Evolutionary conservation across 345 rosid species (phyloP), one percentile per base, ranked within the genome.

Genomic region (Dovyalis caffra): DNA sequence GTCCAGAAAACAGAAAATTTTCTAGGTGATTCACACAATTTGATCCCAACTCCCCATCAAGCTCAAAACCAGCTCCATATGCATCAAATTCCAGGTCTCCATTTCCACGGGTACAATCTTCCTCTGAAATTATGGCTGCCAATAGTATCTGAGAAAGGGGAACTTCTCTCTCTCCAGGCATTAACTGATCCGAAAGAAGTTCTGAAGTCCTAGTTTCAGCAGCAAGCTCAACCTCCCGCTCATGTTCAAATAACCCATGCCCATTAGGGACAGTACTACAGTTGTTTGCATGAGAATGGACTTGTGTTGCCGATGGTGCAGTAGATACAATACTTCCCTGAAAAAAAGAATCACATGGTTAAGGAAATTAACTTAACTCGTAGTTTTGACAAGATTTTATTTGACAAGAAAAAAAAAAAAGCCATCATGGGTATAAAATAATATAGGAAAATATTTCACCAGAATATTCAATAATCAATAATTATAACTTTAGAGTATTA

Each of bases 101-200:
- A 80, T 76, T 80, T 75, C 69, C 91, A 74, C 68, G 64, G 67
- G 71, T 69, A 79, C 71, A 74, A 67, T 88, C 88, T 65, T 90
- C 98, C 83, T 92, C 98, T 6, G 97, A 77, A 76, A 93, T 87
- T 76, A 95, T 77, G 80, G 98, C 95, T 56, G 98, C 94, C 62
- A 95, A 76, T 72, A 92, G 87, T 85, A 92, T 88, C 82, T 90
- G 93, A 62, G 79, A 93, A 80, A 95, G 89, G 31, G 98, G 81
- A 61, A 85, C 74, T 74, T 87, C 95, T 63, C 76, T 74, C 45
- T 67, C 70, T 49, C 78, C 83, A 16, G 70, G 75, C 65, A 81
- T 65, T 56, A 78, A 79, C 68, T 76, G 81, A 57, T 86, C 81
- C 40, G 81, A 66, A 78, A 66, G 74, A 64, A 63, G 71, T 56